A percentile compares a stretch with the other conserved stretches of the same genome.
Conservation (phyloP, 768 basidiomycete species). For the Pulveroboletus sp. region DNA sequence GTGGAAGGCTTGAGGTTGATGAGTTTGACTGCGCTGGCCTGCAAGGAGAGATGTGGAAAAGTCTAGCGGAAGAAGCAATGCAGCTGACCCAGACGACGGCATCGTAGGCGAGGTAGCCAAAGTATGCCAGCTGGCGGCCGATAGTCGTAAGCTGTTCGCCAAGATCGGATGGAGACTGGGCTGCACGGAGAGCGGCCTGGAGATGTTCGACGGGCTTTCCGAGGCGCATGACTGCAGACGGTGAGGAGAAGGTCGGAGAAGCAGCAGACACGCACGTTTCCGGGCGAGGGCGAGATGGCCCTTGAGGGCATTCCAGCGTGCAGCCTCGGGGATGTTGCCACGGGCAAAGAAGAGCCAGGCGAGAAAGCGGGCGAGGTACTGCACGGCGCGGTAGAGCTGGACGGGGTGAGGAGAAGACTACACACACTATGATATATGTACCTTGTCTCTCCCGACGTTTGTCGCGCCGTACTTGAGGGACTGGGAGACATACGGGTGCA, state of each 20-base stretch:
- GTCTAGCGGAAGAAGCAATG: neutral
- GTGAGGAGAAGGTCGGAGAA: neutral
- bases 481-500: constrained; percentile 81
- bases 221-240: constrained; percentile 74
- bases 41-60: neutral
- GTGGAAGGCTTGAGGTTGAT: constrained; percentile 58
- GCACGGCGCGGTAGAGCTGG: constrained; percentile 85
- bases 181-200: constrained; percentile 80
- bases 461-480: constrained; percentile 75
- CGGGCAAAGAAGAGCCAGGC: constrained; percentile 76
- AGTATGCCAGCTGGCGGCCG: constrained; percentile 83
- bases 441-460: constrained; percentile 92
- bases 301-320: constrained; percentile 83
- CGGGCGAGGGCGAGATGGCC: constrained; percentile 78
- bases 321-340: constrained; percentile 69
- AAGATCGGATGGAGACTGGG: constrained; percentile 50
- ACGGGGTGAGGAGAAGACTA: too few species aligned
- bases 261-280: constrained; percentile 55
- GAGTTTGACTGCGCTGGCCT: constrained; percentile 71
- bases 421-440: constrained; percentile 26
- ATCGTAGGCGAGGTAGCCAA: constrained; percentile 83
- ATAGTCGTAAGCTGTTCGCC: constrained; percentile 77
- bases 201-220: constrained; percentile 94
- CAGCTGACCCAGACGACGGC: constrained; percentile 77
- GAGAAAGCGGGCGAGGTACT: constrained; percentile 88